These are phyloP conservation scores for Spinacia oleracea DNA, from an alignment of 179 eudicot species.

Conservation along the genomic window DNA sequence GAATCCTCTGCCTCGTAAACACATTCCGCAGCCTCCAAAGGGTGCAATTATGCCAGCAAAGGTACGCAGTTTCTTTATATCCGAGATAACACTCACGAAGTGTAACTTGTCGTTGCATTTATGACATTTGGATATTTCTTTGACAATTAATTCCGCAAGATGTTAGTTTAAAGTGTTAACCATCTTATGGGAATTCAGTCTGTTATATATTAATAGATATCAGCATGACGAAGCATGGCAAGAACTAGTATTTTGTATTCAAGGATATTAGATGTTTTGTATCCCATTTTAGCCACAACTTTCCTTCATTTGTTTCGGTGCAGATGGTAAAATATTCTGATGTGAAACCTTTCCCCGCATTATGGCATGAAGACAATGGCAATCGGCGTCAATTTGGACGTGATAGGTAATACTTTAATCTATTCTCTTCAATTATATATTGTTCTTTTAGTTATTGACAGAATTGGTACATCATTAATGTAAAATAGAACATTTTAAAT, in stretches of 20 bases:
- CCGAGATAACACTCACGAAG: neutral
- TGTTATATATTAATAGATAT: neutral
- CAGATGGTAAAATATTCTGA: conserved; percentile 63
- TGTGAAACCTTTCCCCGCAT: conserved; percentile 70
- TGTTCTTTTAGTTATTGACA: neutral
- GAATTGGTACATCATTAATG: neutral
- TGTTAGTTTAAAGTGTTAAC: neutral
- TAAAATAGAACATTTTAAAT: too few species aligned
- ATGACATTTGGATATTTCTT: neutral
- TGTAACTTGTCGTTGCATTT: neutral
- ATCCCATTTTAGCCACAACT: neutral
- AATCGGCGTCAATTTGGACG: conserved; percentile 51
- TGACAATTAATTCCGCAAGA: too few species aligned
- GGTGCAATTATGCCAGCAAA: conserved; percentile 68
- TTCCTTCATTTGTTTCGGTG: conserved; percentile 16
- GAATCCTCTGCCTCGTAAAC: conserved; percentile 67
- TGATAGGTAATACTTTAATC: conserved; percentile 49
- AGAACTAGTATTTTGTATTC: neutral
- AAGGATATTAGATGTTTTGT: neutral
- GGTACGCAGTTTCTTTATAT: conserved; percentile 42
- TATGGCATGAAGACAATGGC: conserved; percentile 87
- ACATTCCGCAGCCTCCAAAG: conserved; percentile 60
- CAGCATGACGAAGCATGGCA: neutral
- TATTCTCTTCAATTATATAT: neutral
- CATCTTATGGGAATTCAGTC: neutral